Evolutionary conservation across 2,329 filamentous ascomycete genomes (phyloP), one percentile per base, ranked within the genome.

Genomic region (Fusarium multiceps): DNA sequence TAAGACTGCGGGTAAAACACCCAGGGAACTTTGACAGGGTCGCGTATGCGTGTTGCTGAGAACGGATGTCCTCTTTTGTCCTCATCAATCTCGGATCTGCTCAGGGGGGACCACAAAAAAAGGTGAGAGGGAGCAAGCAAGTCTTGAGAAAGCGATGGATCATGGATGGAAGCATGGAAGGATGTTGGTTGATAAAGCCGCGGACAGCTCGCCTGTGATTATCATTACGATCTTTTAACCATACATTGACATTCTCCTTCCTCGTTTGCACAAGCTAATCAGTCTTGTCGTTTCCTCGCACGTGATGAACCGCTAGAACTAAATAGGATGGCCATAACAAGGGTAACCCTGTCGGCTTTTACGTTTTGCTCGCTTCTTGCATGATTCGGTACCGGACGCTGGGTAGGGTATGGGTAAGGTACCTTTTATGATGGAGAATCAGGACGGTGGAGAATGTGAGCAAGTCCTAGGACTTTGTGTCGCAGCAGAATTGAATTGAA

Each of bases 51-150:
- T 51, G 56, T 32, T 55, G 37, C 55, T 67, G 18, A 40, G 49
- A 67, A 67, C 11, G 63, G 50, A 43, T 45, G 47, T 43, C 47
- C 55, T 42, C 23, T 46, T 59, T 41, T 51, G 32, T 59, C 37
- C 30, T 59, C 49, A 65, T 48, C 53, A 62, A 68, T 69, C 60
- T 62, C 55, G 68, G 64, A 47, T 69, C 56, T 63, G 47, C 58
- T 63, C 55, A 66, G 63, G 50, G 59, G 60, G 66, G 49, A 65
- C 65, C 68, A 72, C 68, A 66, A 66, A 65, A 68, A 60, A 65
- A 34, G 27, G 30, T 23, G 41, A 46, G 4, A 25, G 28, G 8
- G 28, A 32, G 30, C 11, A 21, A 50, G 28, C 16, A 50, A 40
- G 30, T 18, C 16, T 50, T 18, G 32, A 46, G 49, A 54, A 46